Base-by-base conservation (phyloP, 371 early-diverging fungal genomes). In the Mortierella sp. region DNA sequence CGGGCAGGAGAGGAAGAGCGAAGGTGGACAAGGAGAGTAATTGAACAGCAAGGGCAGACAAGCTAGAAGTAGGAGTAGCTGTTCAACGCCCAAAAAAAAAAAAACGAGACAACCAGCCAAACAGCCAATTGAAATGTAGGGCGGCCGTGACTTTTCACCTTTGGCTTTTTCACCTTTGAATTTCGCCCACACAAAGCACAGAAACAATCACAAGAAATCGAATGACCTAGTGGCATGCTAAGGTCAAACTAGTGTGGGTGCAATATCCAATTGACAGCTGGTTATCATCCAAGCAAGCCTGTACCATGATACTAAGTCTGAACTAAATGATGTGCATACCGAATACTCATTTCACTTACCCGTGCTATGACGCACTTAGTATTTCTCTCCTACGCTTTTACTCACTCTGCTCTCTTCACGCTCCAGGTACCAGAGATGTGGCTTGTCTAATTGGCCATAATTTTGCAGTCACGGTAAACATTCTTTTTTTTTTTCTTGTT, bases 381-480 rank as follows among this genome's bases (percentile, higher is more conserved):
- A 2, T 34, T 19, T 63, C 63, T 31, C 7, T 19, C 14, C 19
- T 63, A 3, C 14, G 8, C 65, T 38, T 38, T 19, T 24, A 21
- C 65, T 65, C 65, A 10, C 24, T 2, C 38, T 10, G 14, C 34
- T 6, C 14, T 4, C 7, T 34, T 5, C 63, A 63, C 63, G 63
- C 34, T 65, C 38, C 65, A 65, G 65, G 65, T 42, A 65, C 68
- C 42, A 38, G 9, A 38, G 3, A 65, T 65, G 68, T 73, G 73
- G 73, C 73, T 73, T 73, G 31, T 48, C 38, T 21, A 24, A 38
- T 16, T 21, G 4, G 31, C 13, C 34, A 2, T 63, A 31, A 65
- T 38, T 38, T 65, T 65, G 55, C 73, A 73, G 75, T 74, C 60
- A 60, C 75, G 11, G 75, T 75, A 75, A 75, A 75, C 75, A 75